Evolutionary conservation across 495 filamentous ascomycete genomes (phyloP).

Genomic region (Neurospora cerealis): DNA sequence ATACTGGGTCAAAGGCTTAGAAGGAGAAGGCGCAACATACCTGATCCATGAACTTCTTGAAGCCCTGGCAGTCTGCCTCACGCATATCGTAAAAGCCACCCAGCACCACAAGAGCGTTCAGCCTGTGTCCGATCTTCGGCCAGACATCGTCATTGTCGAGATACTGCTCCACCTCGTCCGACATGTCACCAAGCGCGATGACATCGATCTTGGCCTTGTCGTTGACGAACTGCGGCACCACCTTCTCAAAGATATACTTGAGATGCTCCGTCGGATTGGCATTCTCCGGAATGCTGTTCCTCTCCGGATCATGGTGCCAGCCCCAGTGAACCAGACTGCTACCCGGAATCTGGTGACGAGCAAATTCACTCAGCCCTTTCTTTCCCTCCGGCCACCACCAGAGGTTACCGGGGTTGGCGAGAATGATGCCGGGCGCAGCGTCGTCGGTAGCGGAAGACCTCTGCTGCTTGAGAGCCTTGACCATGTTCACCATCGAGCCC

Average conservation of each 20-base stretch:
- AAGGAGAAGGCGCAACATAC: conserved; percentile 22
- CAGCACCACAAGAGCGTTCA: conserved; percentile 32
- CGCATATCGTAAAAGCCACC: conserved; percentile 24
- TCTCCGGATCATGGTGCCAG: conserved; percentile 22
- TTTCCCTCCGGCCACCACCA: conserved; percentile 53
- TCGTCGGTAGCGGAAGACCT: conserved; percentile 18
- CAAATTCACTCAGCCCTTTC: conserved; percentile 42
- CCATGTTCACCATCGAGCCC: conserved; percentile 55
- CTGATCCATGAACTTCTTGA: conserved; percentile 35
- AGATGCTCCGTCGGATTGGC: conserved; percentile 45
- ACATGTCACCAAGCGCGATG: conserved; percentile 52
- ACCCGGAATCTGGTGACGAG: conserved; percentile 45
- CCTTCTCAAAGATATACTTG: conserved; percentile 49
- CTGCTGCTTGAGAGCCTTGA: conserved; percentile 38
- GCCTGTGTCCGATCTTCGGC: conserved; percentile 28
- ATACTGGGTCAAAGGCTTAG: background rate
- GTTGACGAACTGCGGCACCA: conserved; percentile 39
- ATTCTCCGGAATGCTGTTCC: conserved; percentile 51
- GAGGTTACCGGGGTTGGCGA: conserved; percentile 64
- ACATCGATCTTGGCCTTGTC: conserved; percentile 48
- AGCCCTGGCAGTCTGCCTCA: conserved; percentile 26
- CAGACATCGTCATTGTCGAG: conserved; percentile 42
- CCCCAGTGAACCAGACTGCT: conserved; percentile 43
- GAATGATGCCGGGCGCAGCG: conserved; percentile 42
- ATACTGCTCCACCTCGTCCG: conserved; percentile 42